Evolutionary conservation across 148 eudicot species (phyloP), one percentile per base, ranked within the genome.

Genomic region (Chenopodium album): DNA sequence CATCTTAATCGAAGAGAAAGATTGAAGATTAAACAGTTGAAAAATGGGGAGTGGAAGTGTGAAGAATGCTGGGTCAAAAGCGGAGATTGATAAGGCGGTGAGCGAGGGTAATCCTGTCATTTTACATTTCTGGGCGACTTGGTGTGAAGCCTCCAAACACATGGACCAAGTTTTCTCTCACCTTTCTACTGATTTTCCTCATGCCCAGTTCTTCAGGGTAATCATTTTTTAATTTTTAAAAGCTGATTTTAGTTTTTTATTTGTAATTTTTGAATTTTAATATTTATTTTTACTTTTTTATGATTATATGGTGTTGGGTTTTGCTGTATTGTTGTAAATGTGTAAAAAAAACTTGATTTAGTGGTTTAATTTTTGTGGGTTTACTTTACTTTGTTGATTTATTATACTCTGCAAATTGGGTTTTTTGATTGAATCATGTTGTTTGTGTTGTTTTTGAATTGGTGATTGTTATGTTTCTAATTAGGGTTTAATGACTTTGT

Each of bases 111-210:
- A 63, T 60, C 80, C 95, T 0, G 91, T 89, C 13, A 84, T 92
- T 77, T 46, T 96, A 16, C 95, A 96, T 87, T 94, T 96, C 87
- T 96, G 99, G 97, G 99, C 99, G 4, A 81, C 88, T 7, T 96
- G 99, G 98, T 96, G 99, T 80, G 97, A 94, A 29, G 98, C 98
- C 23, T 94, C 99, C 7, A 94, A 91, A 83, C 98, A 94, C 50
- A 97, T 97, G 99, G 97, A 94, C 88, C 90, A 91, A 89, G 94
- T 97, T n/a, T 96, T 94, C 85, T 88, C 92, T 82, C 99, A 94
- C 75, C 95, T 96, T 70, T 89, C 99, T 69, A 89, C 92, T n/a
- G 99, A 97, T 92, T 92, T 92, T 73, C 97, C 99, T 34, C 89
- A 87, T 81, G 85, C 93, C 47, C 88, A 75, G 73, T 97, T 94